Percentiles rank a stretch among this genome's conserved stretches.
These are phyloP conservation scores for Tolypocladium tundrense DNA, from an alignment of 2,329 filamentous ascomycete genomes.

Conservation along the genomic window DNA sequence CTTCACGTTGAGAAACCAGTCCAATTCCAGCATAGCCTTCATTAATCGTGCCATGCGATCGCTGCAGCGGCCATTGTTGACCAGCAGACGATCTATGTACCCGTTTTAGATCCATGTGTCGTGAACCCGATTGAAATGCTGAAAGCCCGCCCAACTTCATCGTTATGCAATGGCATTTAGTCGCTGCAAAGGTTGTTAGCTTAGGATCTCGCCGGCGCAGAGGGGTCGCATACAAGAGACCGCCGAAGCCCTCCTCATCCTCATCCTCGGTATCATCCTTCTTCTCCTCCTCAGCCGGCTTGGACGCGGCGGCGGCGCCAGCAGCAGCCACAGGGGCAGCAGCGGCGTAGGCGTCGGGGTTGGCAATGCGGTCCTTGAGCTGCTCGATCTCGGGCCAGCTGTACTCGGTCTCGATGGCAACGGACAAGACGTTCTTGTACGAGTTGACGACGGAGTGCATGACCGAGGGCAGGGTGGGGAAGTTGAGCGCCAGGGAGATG, in stretches of 20 bases:
- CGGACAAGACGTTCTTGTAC: constrained; percentile 93
- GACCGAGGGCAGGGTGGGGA: constrained; percentile 91
- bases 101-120: constrained; percentile 28
- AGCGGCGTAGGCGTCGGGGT: constrained; percentile 91
- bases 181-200: constrained; percentile 37
- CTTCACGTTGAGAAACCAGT: neutral
- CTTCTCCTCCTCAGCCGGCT: constrained; percentile 50
- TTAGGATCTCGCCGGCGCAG: neutral
- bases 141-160: constrained; percentile 29
- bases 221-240: constrained; percentile 54
- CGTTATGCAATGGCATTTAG: constrained; percentile 33
- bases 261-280: constrained; percentile 61
- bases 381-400: constrained; percentile 93
- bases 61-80: constrained; percentile 26
- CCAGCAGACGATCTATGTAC: constrained; percentile 39
- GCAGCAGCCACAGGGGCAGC: constrained; percentile 62
- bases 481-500: constrained; percentile 87
- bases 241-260: constrained; percentile 64
- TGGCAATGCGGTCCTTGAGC: constrained; percentile 99
- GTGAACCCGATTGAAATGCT: constrained; percentile 34
- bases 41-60: constrained; percentile 21
- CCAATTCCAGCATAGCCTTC: constrained; percentile 11
- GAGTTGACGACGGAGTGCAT: constrained; percentile 93
- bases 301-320: constrained; percentile 34
- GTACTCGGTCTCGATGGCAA: constrained; percentile 84